phyloP scores from a whole-genome alignment of 306 rosid genomes.

The Luffa aegyptiaca region DNA sequence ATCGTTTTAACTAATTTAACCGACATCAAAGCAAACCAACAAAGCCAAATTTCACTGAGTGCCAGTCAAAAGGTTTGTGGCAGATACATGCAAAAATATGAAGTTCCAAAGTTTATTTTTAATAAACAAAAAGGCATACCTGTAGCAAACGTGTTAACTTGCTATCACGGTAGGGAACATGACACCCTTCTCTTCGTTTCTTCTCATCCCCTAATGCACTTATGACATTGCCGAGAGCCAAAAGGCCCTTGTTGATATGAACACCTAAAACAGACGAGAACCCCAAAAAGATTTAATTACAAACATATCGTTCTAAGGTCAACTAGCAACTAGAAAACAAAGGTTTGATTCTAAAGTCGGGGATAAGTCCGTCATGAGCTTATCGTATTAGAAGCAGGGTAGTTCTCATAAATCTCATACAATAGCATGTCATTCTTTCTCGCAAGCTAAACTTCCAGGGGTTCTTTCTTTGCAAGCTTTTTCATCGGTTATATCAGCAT shows the following conservation, averaged over 20 bases:
- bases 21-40: background rate
- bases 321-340: background rate
- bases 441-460: no score
- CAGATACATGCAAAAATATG: background rate
- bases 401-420: background rate
- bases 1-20: background rate
- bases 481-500: no score
- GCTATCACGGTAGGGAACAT: conserved; percentile 96
- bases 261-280: conserved; percentile 41
- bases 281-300: background rate
- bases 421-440: background rate
- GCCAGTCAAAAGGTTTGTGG: background rate
- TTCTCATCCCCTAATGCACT: conserved; percentile 98
- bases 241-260: conserved; percentile 88
- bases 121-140: conserved; percentile 28
- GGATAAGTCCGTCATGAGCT: background rate
- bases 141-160: conserved; percentile 85
- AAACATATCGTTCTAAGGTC: background rate
- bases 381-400: background rate
- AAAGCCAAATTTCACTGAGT: background rate
- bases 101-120: background rate
- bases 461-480: no score
- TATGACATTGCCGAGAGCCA: conserved; percentile 92
- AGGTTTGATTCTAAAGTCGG: background rate
- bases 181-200: conserved; percentile 93